Evolutionary conservation across 1,284 basidiomycete genomes (phyloP).

Genomic region (Rhodofomes roseus): DNA sequence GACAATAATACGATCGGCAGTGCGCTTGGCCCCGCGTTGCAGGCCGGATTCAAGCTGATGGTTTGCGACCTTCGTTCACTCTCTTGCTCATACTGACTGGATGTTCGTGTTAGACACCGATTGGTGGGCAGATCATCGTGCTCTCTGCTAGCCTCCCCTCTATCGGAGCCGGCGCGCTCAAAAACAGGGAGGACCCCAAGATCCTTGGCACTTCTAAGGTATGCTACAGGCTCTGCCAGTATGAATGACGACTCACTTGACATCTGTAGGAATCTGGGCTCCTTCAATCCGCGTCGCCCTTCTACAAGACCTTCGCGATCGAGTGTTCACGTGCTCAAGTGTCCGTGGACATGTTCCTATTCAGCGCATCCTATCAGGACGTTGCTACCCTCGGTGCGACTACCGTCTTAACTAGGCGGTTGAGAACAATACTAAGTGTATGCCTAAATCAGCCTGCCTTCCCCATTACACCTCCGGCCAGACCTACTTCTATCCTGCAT

Average conservation of each 20-base stretch:
- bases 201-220: conserved; percentile 93
- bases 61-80: conserved; percentile 36
- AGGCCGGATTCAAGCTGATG: conserved; percentile 95
- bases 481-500: conserved; percentile 98
- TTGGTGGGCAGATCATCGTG: conserved; percentile 96
- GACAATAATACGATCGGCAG: conserved; percentile 90
- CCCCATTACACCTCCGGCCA: conserved; percentile 98
- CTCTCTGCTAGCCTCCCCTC: conserved; percentile 87
- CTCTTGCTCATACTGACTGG: conserved; percentile 3
- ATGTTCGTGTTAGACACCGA: conserved; percentile 56
- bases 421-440: background rate
- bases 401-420: background rate
- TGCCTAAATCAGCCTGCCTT: conserved; percentile 62
- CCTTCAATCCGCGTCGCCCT: conserved; percentile 85
- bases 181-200: conserved; percentile 96
- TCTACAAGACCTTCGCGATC: conserved; percentile 99
- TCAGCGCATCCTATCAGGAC: conserved; percentile 91
- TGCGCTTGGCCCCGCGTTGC: conserved; percentile 93
- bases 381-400: conserved; percentile 82
- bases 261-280: conserved; percentile 72
- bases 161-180: conserved; percentile 87
- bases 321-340: conserved; percentile 97
- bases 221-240: conserved; percentile 9
- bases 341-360: conserved; percentile 99
- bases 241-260: background rate